Percentiles rank a stretch among this genome's conserved stretches.
phyloP scores from a whole-genome alignment of 202 grass and related monocot genomes.

The Panicum hallii region DNA sequence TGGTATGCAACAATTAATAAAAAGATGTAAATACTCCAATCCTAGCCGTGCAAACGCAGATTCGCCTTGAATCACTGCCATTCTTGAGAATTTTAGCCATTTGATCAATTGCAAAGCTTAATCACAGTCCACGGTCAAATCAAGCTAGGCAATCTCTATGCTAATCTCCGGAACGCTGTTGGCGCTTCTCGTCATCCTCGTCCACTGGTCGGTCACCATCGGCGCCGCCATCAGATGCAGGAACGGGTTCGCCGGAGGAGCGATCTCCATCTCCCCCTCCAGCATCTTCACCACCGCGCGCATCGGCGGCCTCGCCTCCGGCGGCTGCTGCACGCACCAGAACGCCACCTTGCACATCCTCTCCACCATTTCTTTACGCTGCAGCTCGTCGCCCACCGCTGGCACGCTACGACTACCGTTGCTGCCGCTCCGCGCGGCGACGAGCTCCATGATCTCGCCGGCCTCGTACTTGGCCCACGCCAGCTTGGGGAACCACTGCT shows the following conservation, averaged over 20 bases:
- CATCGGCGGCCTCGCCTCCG: constrained; percentile 46
- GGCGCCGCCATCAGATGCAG: constrained; percentile 1
- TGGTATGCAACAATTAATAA: too few relatives aligned
- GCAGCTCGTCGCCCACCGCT: background rate
- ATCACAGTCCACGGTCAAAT: too few relatives aligned
- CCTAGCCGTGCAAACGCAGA: too few relatives aligned
- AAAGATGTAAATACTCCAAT: too few relatives aligned
- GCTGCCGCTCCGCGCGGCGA: background rate
- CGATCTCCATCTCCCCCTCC: constrained; percentile 24
- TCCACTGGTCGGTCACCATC: background rate
- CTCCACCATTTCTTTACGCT: background rate
- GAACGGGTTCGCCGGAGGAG: constrained; percentile 31
- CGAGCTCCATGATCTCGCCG: background rate
- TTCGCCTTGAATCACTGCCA: too few relatives aligned
- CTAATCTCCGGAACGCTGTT: background rate
- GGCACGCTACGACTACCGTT: too few relatives aligned
- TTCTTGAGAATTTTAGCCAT: too few relatives aligned
- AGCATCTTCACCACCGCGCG: constrained; percentile 48
- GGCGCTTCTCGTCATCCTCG: background rate
- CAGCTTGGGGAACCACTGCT: constrained; percentile 40
- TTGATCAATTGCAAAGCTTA: too few relatives aligned
- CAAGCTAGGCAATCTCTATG: background rate
- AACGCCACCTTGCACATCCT: constrained; percentile 50
- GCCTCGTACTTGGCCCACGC: constrained; percentile 27
- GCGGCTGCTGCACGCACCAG: constrained; percentile 46